Evolutionary conservation across 495 filamentous ascomycete species (phyloP).

Genomic region (Astrothelium subdiscretum): DNA sequence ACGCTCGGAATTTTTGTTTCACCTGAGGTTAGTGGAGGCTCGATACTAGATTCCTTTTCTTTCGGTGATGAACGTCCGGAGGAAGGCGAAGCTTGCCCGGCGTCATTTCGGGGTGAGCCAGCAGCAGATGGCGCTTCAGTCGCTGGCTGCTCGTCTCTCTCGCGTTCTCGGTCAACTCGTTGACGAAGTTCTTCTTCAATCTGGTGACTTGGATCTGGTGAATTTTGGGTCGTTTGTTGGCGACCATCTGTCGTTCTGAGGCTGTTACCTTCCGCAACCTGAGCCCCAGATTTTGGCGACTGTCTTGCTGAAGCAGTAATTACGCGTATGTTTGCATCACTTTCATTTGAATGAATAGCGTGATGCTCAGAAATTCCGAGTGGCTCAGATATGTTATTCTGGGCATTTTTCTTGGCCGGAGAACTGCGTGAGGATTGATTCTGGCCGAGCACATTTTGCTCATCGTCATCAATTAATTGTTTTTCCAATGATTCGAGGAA

Average conservation of each 20-base stretch:
- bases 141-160: background rate
- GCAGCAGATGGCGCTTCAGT: background rate
- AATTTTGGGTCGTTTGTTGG: background rate
- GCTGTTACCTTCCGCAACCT: background rate
- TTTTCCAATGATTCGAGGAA: constrained; percentile 1
- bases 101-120: background rate
- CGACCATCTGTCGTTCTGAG: background rate
- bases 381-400: background rate
- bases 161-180: background rate
- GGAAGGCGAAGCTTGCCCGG: background rate
- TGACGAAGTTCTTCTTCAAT: background rate
- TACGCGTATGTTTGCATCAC: background rate
- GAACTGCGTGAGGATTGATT: background rate
- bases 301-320: background rate
- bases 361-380: background rate
- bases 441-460: background rate
- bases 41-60: background rate
- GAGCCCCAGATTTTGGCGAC: background rate
- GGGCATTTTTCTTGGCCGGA: background rate
- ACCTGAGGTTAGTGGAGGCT: background rate
- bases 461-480: background rate
- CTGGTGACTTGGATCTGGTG: constrained; percentile 1
- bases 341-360: background rate
- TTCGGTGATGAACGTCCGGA: background rate
- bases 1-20: background rate